phyloP scores from a whole-genome alignment of 1,284 basidiomycete species.

The Schizophyllum amplum region DNA sequence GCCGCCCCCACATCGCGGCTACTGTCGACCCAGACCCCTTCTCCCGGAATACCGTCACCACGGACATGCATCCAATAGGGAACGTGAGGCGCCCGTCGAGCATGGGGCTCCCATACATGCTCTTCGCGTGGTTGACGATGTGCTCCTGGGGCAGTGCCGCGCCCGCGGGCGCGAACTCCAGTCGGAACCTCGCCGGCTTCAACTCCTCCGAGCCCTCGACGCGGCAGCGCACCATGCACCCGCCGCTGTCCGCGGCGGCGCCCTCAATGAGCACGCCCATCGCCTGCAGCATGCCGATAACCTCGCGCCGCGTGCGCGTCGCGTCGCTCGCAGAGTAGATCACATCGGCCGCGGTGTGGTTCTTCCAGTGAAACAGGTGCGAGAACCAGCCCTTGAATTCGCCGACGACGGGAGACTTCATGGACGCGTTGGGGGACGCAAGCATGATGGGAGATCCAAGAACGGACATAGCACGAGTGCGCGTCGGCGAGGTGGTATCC shows the following conservation, averaged over 20 bases:
- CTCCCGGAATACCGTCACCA: conserved; percentile 74
- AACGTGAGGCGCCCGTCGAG: conserved; percentile 61
- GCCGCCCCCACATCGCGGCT: conserved; percentile 60
- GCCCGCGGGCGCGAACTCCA: conserved; percentile 24
- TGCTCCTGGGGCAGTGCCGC: conserved; percentile 12
- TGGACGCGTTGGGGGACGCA: conserved; percentile 9
- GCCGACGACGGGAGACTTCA: conserved; percentile 47
- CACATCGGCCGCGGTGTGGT: conserved; percentile 33
- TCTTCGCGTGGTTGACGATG: conserved; percentile 25
- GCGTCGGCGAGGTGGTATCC: conserved; percentile 16
- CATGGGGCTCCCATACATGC: conserved; percentile 26
- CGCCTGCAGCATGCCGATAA: conserved; percentile 55
- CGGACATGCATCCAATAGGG: conserved; percentile 36
- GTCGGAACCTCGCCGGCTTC: conserved; percentile 35
- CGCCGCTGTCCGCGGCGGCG: conserved; percentile 13
- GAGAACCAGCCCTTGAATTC: conserved; percentile 81
- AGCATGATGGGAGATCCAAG: conserved; percentile 30
- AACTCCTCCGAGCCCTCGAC: conserved; percentile 44
- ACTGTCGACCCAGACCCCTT: conserved; percentile 84
- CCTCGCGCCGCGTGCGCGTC: conserved; percentile 54
- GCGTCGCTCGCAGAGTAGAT: conserved; percentile 64
- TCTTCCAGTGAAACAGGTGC: conserved; percentile 69
- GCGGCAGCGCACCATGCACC: conserved; percentile 48
- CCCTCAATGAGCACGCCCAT: conserved; percentile 52
- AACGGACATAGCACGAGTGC: conserved; percentile 29